Conservation (phyloP, 2,329 filamentous ascomycete species). For the Trichoderma endophyticum region DNA sequence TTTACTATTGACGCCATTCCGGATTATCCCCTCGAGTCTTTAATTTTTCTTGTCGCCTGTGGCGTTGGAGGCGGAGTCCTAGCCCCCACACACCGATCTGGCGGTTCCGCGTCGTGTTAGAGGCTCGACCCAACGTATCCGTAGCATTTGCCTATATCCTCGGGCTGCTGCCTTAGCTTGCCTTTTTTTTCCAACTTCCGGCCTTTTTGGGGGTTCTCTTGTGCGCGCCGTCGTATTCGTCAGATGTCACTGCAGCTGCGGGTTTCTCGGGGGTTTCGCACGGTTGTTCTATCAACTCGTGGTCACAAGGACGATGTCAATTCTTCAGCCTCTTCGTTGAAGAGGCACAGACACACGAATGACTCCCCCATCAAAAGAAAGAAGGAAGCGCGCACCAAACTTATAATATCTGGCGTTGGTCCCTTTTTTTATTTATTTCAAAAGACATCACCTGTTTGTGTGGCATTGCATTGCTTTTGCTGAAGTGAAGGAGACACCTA, state of each 20-base stretch:
- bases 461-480: background rate
- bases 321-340: background rate
- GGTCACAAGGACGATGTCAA: background rate
- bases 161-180: background rate
- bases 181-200: background rate
- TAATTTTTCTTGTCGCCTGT: background rate
- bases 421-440: background rate
- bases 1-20: background rate
- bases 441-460: background rate
- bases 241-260: background rate
- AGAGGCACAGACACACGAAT: background rate
- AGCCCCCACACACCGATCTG: conserved; percentile 15
- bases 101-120: conserved; percentile 9
- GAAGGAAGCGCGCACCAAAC: background rate
- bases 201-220: background rate
- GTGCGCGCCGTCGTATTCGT: background rate
- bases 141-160: background rate
- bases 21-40: background rate
- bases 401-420: background rate
- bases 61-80: conserved; percentile 6
- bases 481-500: background rate
- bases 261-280: background rate
- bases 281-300: background rate
- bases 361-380: background rate
- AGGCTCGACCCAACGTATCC: background rate